Percentiles rank a stretch among this genome's conserved stretches.
These are phyloP conservation scores for Capsicum baccatum DNA, from an alignment of 257 asterid species.

Conservation along the genomic window DNA sequence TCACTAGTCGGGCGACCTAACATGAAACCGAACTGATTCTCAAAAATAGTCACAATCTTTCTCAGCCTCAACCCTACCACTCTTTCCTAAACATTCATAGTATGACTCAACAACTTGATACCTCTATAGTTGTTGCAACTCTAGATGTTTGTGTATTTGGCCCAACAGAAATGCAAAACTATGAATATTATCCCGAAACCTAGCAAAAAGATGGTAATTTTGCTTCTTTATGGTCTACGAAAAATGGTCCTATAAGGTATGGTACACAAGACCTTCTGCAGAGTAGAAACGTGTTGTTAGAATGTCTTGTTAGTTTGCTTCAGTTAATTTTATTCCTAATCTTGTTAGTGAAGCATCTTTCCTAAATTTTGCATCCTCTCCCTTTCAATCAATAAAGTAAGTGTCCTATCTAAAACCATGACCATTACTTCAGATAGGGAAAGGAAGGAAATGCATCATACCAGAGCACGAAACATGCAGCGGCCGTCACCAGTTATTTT, in stretches of 20 bases:
- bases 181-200: not conserved
- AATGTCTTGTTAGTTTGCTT: not conserved
- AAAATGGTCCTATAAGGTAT: not conserved
- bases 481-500: constrained; percentile 97
- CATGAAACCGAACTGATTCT: too few relatives aligned
- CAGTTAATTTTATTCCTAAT: not conserved
- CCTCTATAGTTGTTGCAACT: too few relatives aligned
- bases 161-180: not conserved
- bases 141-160: not conserved
- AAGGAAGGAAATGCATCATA: constrained; percentile 42
- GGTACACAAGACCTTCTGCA: not conserved
- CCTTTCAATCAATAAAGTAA: not conserved
- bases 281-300: not conserved
- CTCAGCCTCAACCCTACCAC: too few relatives aligned
- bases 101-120: too few relatives aligned
- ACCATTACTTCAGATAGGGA: not conserved
- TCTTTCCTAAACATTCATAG: too few relatives aligned
- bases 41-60: too few relatives aligned
- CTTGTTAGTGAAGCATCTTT: not conserved
- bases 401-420: not conserved
- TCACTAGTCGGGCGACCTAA: too few relatives aligned
- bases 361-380: not conserved
- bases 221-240: not conserved
- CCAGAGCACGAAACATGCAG: constrained; percentile 95
- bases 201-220: not conserved